These are phyloP conservation scores for Diddensiella santjacobensis DNA, from an alignment of 805 yeast genomes.

Conservation along the genomic window DNA sequence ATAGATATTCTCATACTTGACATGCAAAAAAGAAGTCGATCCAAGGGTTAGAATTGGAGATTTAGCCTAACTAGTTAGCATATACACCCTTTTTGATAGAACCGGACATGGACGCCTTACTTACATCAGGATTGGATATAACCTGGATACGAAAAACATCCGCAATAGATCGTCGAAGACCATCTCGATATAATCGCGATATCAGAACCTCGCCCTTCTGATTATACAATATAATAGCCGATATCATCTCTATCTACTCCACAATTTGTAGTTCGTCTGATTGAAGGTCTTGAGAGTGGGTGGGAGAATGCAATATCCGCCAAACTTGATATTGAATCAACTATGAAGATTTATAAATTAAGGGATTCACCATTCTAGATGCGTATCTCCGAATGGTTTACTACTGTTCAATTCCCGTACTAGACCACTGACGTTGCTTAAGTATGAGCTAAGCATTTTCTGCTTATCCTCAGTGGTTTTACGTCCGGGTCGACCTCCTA, in stretches of 20 bases:
- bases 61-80: conserved; percentile 34
- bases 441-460: conserved; percentile 38
- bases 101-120: too few relatives aligned
- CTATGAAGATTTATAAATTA: background rate
- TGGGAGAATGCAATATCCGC: too few relatives aligned
- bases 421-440: conserved; percentile 45
- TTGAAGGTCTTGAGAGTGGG: too few relatives aligned
- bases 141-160: conserved; percentile 94
- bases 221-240: conserved; percentile 76
- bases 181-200: conserved; percentile 67
- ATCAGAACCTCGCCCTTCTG: conserved; percentile 79
- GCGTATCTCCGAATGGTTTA: conserved; percentile 49
- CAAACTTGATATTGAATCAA: background rate
- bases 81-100: background rate
- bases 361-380: conserved; percentile 42
- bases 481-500: conserved; percentile 25
- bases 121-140: conserved; percentile 55
- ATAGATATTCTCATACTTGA: conserved; percentile 61
- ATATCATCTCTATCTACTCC: conserved; percentile 51
- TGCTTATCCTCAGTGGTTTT: conserved; percentile 45
- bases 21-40: conserved; percentile 84
- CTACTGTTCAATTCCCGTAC: conserved; percentile 44
- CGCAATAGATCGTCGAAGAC: conserved; percentile 70
- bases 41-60: conserved; percentile 83
- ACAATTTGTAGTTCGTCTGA: too few relatives aligned